A percentile compares a stretch with the other conserved stretches of the same genome.
These are phyloP conservation scores for Pythium rishiriense DNA, from an alignment of 352 stramenopile species.

Conservation along the genomic window DNA sequence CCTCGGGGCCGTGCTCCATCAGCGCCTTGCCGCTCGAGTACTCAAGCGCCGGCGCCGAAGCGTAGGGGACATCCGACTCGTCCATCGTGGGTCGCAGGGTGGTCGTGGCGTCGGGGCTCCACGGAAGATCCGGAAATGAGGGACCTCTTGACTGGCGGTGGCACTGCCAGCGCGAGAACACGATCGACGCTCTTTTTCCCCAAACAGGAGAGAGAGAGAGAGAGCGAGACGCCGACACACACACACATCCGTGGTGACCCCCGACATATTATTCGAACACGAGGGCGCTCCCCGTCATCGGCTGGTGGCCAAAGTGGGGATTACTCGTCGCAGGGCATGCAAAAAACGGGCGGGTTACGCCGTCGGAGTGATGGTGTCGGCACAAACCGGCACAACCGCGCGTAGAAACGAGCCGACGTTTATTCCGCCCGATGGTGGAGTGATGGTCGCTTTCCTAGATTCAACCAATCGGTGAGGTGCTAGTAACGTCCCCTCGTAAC, in stretches of 20 bases:
- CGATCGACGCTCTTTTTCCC: neutral
- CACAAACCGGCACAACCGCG: neutral
- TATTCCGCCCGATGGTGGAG: neutral
- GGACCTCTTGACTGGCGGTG: no score
- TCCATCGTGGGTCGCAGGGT: neutral
- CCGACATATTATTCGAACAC: neutral
- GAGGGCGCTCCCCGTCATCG: neutral
- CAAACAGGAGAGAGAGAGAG: no score
- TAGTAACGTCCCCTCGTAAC: neutral
- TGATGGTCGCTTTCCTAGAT: neutral
- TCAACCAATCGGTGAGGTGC: neutral
- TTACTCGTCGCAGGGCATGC: neutral
- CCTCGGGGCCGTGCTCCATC: slow-evolving; percentile 32
- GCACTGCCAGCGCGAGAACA: no score
- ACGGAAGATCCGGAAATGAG: neutral
- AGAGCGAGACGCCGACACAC: neutral
- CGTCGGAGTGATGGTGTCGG: neutral
- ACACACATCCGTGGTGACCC: neutral
- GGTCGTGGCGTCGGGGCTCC: neutral
- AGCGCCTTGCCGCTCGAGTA: slow-evolving; percentile 15
- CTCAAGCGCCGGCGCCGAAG: slow-evolving; percentile 1
- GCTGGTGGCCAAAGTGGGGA: neutral
- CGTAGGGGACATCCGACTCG: neutral
- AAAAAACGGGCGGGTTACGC: neutral
- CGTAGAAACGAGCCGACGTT: neutral